Evolutionary conservation across 148 eudicot species (phyloP).

Genomic region (Hydrangea macrophylla): DNA sequence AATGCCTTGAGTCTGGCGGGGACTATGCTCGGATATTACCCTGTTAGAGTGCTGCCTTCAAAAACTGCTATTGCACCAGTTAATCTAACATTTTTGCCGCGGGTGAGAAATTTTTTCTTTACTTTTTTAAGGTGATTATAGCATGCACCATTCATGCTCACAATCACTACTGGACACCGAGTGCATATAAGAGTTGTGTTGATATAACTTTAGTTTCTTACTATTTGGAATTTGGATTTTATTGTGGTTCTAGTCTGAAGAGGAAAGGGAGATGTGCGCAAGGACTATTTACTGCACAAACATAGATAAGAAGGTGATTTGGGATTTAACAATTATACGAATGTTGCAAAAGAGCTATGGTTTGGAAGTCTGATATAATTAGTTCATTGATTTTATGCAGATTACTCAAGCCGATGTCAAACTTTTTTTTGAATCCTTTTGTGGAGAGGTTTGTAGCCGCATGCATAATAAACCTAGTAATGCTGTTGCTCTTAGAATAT

Average conservation of each 20-base stretch:
- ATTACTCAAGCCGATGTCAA: conserved; percentile 84
- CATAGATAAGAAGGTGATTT: conserved; percentile 82
- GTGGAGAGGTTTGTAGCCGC: conserved; percentile 80
- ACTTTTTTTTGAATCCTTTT: conserved; percentile 72
- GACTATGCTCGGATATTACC: conserved; percentile 92
- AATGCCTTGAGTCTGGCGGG: conserved; percentile 88
- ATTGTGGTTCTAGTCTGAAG: conserved; percentile 68
- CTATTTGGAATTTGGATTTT: conserved; percentile 9
- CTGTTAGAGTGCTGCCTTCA: conserved; percentile 90
- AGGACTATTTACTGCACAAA: conserved; percentile 94
- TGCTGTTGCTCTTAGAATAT: conserved; percentile 14
- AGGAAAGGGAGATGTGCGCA: conserved; percentile 98
- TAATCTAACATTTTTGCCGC: conserved; percentile 90
- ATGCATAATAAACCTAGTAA: conserved; percentile 10
- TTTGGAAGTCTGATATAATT: conserved; percentile 2
- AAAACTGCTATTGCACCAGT: conserved; percentile 99
- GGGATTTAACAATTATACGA: neutral
- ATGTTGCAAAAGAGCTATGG: conserved; percentile 8
- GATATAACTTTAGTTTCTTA: conserved; percentile 5
- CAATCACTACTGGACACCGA: neutral
- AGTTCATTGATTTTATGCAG: conserved; percentile 29
- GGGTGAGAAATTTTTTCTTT: conserved; percentile 47
- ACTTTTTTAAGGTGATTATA: neutral
- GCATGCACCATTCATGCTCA: conserved; percentile 4
- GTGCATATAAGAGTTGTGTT: neutral